Evolutionary conservation across 2,329 filamentous ascomycete species (phyloP), one percentile per base, ranked within the genome.

Genomic region (Cercospora beticola): DNA sequence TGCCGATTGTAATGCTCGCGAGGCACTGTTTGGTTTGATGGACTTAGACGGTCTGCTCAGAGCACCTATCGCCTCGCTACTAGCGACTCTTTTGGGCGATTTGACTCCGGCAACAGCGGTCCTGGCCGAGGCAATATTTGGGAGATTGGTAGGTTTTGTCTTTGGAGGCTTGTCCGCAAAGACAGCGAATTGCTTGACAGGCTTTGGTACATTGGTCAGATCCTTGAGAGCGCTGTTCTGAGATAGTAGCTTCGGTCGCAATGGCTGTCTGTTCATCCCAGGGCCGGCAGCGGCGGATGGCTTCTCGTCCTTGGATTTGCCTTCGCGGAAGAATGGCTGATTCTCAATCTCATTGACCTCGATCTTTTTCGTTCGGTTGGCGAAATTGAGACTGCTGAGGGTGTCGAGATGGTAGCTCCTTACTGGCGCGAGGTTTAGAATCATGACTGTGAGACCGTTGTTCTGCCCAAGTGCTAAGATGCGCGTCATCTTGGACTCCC

Each of bases 291-390:
- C 74, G 76, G 43, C 14, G 36, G 76, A 76, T 36, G 78, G 68
- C 76, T 64, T 79, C 10, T 79, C 70, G n/a, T 81, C 80, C 18
- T 78, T 79, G 21, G 70, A 72, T 3, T 63, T 61, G 28, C 58
- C 49, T 12, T 77, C 75, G 33, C 80, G 76, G 82, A 92, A 96
- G 49, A 97, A 90, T 4, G 96, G 90, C 77, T 97, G 93, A 76
- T 98, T 98, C 80, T 98, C 94, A 67, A 97, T 92, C 79, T 98
- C 95, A 62, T 93, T 90, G 10, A 97, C 91, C 79, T 98, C 94
- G 74, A 98, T 97, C 76, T 96, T 93, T 84, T 97, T 97, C 26
- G 94, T 96, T 10, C 94, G 88, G 62, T 95, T 97, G 76, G 94
- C 95, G 76, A 98, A 95, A 77, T 97, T 97, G 64, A 98, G 83